These are phyloP conservation scores for Beauveria scarabaeidicola DNA, from an alignment of 2,329 filamentous ascomycete species.

Conservation along the genomic window DNA sequence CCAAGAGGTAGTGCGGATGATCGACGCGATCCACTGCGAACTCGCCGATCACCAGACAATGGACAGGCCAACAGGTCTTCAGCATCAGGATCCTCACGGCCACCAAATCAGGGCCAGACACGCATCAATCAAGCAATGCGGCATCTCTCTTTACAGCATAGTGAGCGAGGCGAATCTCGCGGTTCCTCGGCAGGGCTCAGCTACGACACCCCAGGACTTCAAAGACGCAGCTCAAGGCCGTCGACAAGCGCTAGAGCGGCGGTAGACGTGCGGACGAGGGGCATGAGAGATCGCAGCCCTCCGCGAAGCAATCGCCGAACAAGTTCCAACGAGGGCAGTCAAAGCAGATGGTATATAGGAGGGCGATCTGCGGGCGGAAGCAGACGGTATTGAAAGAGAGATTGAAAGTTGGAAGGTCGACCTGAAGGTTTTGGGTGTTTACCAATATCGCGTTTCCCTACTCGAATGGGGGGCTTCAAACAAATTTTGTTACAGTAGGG, in stretches of 20 bases:
- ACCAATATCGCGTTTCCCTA: not conserved
- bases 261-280: slow-evolving; percentile 22
- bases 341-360: slow-evolving; percentile 12
- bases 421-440: not conserved
- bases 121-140: slow-evolving; percentile 24
- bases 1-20: not conserved
- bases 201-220: slow-evolving; percentile 26
- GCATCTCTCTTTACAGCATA: slow-evolving; percentile 21
- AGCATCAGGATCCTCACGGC: slow-evolving; percentile 4
- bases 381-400: slow-evolving; percentile 4
- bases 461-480: not conserved
- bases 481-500: not conserved
- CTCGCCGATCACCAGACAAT: not conserved
- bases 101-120: slow-evolving; percentile 21
- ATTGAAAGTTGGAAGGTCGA: not conserved
- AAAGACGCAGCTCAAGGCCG: slow-evolving; percentile 31
- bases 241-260: slow-evolving; percentile 27
- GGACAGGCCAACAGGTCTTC: not conserved
- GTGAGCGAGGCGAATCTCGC: slow-evolving; percentile 16
- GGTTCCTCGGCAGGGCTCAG: slow-evolving; percentile 20
- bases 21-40: not conserved
- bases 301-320: slow-evolving; percentile 27
- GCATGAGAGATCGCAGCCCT: slow-evolving; percentile 31
- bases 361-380: slow-evolving; percentile 29
- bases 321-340: slow-evolving; percentile 16